These are phyloP conservation scores for Calocybe gambosa DNA, from an alignment of 1,284 basidiomycete species.

Conservation along the genomic window DNA sequence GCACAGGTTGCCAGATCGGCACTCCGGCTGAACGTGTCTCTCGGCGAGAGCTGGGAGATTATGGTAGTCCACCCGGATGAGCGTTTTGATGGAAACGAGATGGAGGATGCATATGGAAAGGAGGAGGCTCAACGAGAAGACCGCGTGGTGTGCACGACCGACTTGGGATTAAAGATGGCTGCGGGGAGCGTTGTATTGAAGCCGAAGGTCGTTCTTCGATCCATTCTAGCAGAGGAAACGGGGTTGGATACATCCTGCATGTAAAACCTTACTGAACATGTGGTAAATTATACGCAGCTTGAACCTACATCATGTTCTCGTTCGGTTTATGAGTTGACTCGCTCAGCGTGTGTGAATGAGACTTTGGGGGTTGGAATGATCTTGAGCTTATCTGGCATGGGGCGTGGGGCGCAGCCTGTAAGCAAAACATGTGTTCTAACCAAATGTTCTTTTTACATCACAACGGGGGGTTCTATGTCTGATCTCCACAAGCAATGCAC, in stretches of 20 bases:
- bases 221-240: constrained; percentile 8
- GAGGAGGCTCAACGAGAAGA: constrained; percentile 8
- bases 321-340: background rate
- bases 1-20: constrained; percentile 13
- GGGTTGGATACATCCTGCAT: background rate
- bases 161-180: constrained; percentile 5
- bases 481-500: too few species aligned
- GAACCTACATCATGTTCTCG: background rate
- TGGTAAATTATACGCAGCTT: background rate
- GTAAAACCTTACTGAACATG: background rate
- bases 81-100: constrained; percentile 11
- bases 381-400: too few species aligned
- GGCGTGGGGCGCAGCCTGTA: too few species aligned
- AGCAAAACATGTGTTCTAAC: too few species aligned
- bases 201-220: constrained; percentile 13
- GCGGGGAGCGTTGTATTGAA: constrained; percentile 8
- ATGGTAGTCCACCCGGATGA: constrained; percentile 8
- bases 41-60: constrained; percentile 14
- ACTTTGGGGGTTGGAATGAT: too few species aligned
- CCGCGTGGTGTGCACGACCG: constrained; percentile 15
- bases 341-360: too few species aligned
- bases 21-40: constrained; percentile 14
- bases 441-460: too few species aligned
- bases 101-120: constrained; percentile 18
- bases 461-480: too few species aligned